A percentile compares a stretch with the other conserved stretches of the same genome.
Evolutionary conservation across 2,329 filamentous ascomycete species (phyloP).

Genomic region (Fusarium aywerte): DNA sequence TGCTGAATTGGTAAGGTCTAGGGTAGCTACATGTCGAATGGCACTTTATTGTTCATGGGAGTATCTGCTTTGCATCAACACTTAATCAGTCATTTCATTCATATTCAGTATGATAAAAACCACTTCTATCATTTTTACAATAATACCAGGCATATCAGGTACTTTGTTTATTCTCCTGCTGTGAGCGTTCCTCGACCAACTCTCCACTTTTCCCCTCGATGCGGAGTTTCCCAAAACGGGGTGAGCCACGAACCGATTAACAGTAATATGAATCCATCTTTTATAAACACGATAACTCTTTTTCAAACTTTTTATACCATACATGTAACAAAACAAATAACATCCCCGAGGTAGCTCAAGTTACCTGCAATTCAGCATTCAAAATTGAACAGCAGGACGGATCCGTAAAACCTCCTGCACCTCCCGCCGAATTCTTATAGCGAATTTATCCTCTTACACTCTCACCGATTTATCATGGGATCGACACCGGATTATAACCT

Average conservation of each 20-base stretch:
- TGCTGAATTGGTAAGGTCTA: constrained; percentile 6
- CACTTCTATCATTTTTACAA: background rate
- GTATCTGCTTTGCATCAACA: background rate
- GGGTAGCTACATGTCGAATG: constrained; percentile 5
- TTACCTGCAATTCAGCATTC: too few species aligned
- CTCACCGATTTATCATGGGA: constrained; percentile 45
- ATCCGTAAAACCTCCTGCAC: background rate
- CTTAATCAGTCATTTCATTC: background rate
- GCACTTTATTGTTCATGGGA: background rate
- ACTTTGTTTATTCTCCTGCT: background rate
- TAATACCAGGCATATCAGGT: background rate
- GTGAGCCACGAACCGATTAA: constrained; percentile 10
- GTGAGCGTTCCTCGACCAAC: background rate
- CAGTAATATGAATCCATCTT: constrained; percentile 2
- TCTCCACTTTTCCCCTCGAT: constrained; percentile 16
- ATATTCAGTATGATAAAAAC: background rate
- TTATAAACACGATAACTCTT: constrained; percentile 4
- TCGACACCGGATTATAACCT: constrained; percentile 54
- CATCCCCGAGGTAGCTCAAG: background rate
- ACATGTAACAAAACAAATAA: background rate
- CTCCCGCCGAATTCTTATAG: background rate
- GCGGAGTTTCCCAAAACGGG: constrained; percentile 47
- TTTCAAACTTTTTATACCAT: constrained; percentile 6
- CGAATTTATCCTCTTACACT: background rate
- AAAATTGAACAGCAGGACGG: background rate